A percentile compares a stretch with the other conserved stretches of the same genome.
Conservation (phyloP, 495 filamentous ascomycete genomes). For the Immersiella caudata region DNA sequence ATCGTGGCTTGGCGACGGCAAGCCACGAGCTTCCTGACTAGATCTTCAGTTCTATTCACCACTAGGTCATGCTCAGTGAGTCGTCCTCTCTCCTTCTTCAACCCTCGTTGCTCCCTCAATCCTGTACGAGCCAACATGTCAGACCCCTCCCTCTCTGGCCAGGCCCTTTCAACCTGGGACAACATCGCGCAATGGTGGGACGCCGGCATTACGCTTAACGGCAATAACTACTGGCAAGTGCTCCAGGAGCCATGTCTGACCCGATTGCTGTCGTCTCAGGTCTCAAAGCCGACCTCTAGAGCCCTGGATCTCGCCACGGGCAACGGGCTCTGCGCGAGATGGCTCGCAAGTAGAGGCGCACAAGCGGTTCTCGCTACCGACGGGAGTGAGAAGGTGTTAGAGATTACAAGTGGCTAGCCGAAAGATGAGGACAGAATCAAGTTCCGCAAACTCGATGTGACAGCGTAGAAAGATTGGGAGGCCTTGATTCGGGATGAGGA, state of each 20-base stretch:
- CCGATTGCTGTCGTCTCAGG: constrained; percentile 33
- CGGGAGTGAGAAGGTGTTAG: constrained; percentile 37
- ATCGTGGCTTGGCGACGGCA: no score
- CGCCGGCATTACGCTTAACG: constrained; percentile 36
- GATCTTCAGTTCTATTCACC: no score
- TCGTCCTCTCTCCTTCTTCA: no score
- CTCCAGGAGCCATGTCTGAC: constrained; percentile 41
- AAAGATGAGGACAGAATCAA: constrained; percentile 17
- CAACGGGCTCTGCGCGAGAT: constrained; percentile 48
- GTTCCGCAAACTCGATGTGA: constrained; percentile 40
- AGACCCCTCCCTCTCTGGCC: constrained; percentile 1
- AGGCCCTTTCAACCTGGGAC: constrained; percentile 41
- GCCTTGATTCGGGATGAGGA: neutral
- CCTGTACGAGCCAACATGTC: neutral
- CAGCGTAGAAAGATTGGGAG: constrained; percentile 30
- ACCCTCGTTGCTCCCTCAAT: no score
- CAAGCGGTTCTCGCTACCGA: constrained; percentile 45
- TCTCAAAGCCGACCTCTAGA: constrained; percentile 22
- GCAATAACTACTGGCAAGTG: constrained; percentile 45
- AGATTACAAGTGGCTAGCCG: constrained; percentile 27
- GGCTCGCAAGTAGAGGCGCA: constrained; percentile 35
- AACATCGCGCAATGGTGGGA: constrained; percentile 44
- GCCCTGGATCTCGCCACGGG: constrained; percentile 49
- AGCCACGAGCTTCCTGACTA: no score
- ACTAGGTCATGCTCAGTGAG: no score